Percentiles rank a stretch among this genome's conserved stretches.
These are phyloP conservation scores for Scenedesmus sp. DNA, from an alignment of 163 green algal genomes.

Conservation along the genomic window DNA sequence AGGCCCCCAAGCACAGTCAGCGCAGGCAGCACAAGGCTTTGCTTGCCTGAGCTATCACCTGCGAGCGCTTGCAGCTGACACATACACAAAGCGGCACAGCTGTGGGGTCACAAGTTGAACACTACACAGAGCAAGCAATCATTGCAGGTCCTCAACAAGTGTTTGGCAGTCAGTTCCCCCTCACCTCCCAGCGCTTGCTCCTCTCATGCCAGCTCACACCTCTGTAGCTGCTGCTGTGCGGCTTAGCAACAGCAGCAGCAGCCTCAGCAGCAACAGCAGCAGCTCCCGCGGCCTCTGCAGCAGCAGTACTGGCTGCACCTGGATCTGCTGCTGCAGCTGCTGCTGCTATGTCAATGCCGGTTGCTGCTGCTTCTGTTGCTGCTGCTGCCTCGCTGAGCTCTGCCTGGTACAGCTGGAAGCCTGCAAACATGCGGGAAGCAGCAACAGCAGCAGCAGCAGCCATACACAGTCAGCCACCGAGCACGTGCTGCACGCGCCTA, in stretches of 20 bases:
- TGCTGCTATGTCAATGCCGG: not conserved
- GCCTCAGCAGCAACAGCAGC: constrained; percentile 29
- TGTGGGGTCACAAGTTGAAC: no score
- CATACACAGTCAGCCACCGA: not conserved
- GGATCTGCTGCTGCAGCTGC: not conserved
- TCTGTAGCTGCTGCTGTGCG: constrained; percentile 59
- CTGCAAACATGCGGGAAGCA: not conserved
- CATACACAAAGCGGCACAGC: no score
- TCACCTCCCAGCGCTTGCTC: constrained; percentile 70
- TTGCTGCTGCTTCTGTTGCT: not conserved
- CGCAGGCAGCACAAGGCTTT: not conserved
- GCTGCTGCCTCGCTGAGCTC: not conserved
- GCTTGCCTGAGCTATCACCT: no score
- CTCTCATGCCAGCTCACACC: constrained; percentile 73
- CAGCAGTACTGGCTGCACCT: not conserved
- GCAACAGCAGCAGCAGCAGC: not conserved
- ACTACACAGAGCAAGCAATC: no score
- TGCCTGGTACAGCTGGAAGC: constrained; percentile 28
- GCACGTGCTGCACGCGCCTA: not conserved
- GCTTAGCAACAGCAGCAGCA: not conserved
- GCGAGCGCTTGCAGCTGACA: not conserved
- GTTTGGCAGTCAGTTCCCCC: not conserved
- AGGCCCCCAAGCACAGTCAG: not conserved
- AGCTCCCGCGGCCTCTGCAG: not conserved
- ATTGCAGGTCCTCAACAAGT: not conserved